Base-by-base conservation (phyloP, 345 rosid species). In the Hirschfeldia incana region DNA sequence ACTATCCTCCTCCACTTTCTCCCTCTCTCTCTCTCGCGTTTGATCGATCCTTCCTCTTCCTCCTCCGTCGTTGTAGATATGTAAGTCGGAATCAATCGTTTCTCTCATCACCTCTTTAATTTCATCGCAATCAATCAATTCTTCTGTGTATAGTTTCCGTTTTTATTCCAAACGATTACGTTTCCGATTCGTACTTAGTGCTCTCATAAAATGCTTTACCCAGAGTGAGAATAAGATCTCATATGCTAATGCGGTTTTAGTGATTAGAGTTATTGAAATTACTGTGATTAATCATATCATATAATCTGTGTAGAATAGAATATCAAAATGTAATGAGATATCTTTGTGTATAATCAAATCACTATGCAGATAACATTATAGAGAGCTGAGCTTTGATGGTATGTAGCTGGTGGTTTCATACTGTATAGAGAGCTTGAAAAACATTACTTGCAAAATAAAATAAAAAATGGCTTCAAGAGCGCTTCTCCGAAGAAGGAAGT, bases 381-480 rank as follows among this genome's bases (percentile, higher is more conserved):
- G 3, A 51, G 17, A 80, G 0, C 3, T 13, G 53, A 79, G 62
- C 63, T 39, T 72, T 62, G n/a, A 11, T 69, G 66, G 37, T 80
- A 69, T 68, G 79, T 74, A 53, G 75, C 72, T 36, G 75, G 67
- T 69, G 49, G 8, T 69, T 57, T 15, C 42, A 30, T 42, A 42
- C 71, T 74, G 67, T 76, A 72, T 65, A 80, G 75, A 69, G 64
- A 69, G 64, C 67, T 67, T 49, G 30, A 42, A 64, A 10, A 64
- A 11, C 8, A 4, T 8, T 33, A 73, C 59, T 4, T 73, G 13
- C 37, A 57, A 58, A 64, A 78, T 21, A 21, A 21, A 21, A 0
- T 21, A 21, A 49, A 51, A 21, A 21, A 93, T 93, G 98, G 90
- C 92, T 78, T 90, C 94, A 8, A 84, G 88, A 82, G 88, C 87